phyloP scores from a whole-genome alignment of 225 moss, liverwort and hornwort genomes.

The Pseudoscleropodium purum region DNA sequence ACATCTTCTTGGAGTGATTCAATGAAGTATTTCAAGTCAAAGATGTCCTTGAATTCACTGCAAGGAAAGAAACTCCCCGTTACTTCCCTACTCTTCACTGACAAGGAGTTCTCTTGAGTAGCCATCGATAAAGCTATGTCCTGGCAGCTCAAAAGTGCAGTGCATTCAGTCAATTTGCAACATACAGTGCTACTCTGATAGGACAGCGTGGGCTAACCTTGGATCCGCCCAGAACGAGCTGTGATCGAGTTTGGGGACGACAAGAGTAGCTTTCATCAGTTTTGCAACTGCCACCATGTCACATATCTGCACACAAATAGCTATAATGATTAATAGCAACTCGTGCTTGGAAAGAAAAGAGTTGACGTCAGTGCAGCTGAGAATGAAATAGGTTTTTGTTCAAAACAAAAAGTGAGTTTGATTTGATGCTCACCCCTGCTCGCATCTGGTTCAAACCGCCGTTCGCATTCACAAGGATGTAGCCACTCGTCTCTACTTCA shows the following conservation, averaged over 20 bases:
- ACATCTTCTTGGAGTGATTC: slow-evolving; percentile 71
- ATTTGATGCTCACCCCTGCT: slow-evolving; percentile 51
- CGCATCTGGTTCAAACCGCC: slow-evolving; percentile 99
- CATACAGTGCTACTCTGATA: neutral
- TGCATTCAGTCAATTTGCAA: neutral
- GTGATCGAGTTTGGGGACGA: slow-evolving; percentile 88
- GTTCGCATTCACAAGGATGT: slow-evolving; percentile 86
- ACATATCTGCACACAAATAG: slow-evolving; percentile 58
- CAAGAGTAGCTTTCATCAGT: slow-evolving; percentile 93
- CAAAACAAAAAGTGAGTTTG: neutral
- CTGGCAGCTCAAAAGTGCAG: neutral
- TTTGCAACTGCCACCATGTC: slow-evolving; percentile 97
- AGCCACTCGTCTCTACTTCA: slow-evolving; percentile 52
- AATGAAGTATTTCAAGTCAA: slow-evolving; percentile 70
- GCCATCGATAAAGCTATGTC: neutral
- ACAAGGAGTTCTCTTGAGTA: neutral
- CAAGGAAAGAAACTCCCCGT: neutral
- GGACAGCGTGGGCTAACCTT: slow-evolving; percentile 37
- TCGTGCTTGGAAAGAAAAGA: neutral
- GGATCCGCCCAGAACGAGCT: slow-evolving; percentile 98
- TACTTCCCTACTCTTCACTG: neutral
- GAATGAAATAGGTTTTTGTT: neutral
- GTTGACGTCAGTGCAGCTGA: neutral
- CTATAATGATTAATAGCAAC: neutral
- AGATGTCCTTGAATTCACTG: slow-evolving; percentile 95